These are phyloP conservation scores for Taphrina confusa DNA, from an alignment of 1,139 yeast species.

Conservation along the genomic window DNA sequence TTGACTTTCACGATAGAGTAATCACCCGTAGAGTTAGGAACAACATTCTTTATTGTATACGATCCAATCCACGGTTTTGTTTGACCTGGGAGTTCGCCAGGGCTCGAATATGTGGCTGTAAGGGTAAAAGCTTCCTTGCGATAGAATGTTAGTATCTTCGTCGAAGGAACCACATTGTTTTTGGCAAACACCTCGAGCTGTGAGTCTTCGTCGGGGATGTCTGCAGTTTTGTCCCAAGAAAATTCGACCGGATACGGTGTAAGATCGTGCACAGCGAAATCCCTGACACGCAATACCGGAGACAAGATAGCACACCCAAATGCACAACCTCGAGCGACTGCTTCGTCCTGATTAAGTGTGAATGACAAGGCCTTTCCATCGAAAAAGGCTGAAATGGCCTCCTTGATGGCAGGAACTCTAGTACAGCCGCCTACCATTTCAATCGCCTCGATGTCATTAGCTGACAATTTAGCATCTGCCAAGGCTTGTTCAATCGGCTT, in stretches of 20 bases:
- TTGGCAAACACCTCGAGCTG: conserved; percentile 96
- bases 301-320: conserved; percentile 99
- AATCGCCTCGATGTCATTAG: conserved; percentile 78
- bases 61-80: conserved; percentile 67
- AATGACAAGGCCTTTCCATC: conserved; percentile 78
- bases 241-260: conserved; percentile 91
- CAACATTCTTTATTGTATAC: conserved; percentile 86
- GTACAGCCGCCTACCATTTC: conserved; percentile 98
- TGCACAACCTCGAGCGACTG: conserved; percentile 98
- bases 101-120: conserved; percentile 81
- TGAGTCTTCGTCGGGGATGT: conserved; percentile 67
- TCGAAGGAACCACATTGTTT: conserved; percentile 90
- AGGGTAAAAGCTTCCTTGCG: conserved; percentile 86
- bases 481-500: conserved; percentile 81
- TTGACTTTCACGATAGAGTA: conserved; percentile 86
- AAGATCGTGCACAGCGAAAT: conserved; percentile 95
- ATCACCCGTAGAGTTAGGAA: conserved; percentile 71
- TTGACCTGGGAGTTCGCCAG: conserved; percentile 70
- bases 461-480: conserved; percentile 70
- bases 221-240: conserved; percentile 92
- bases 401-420: conserved; percentile 92
- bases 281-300: conserved; percentile 97
- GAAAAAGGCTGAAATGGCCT: conserved; percentile 73
- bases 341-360: conserved; percentile 98
- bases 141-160: conserved; percentile 91